These are phyloP conservation scores for Phytophthora brassicae DNA, from an alignment of 352 stramenopile species.

Conservation along the genomic window DNA sequence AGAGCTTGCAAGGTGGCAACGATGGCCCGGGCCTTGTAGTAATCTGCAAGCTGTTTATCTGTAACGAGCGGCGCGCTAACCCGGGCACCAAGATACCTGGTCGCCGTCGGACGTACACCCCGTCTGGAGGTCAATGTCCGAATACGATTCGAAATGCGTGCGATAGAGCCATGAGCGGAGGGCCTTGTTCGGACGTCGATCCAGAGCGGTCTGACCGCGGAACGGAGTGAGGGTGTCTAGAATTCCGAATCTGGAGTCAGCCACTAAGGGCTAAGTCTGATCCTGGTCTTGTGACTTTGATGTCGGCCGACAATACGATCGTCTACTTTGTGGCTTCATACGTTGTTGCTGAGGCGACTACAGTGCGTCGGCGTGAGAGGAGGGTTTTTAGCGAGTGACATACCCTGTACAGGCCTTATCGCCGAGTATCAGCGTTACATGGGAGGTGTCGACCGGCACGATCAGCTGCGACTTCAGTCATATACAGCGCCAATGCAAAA, in stretches of 20 bases:
- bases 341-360: background rate
- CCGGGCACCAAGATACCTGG: background rate
- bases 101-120: background rate
- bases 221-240: background rate
- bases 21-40: constrained; percentile 7
- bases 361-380: background rate
- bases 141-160: background rate
- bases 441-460: constrained; percentile 20
- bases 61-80: constrained; percentile 1
- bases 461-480: constrained; percentile 21
- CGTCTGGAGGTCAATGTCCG: background rate
- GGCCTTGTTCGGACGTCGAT: constrained; percentile 6
- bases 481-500: constrained; percentile 25
- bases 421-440: constrained; percentile 10
- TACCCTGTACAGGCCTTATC: background rate
- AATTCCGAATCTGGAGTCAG: background rate
- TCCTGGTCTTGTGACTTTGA: background rate
- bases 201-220: constrained; percentile 2
- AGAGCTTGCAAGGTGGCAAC: background rate
- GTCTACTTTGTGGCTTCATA: background rate
- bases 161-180: constrained; percentile 6
- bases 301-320: constrained; percentile 4
- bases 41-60: background rate
- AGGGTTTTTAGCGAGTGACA: background rate
- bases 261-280: background rate